phyloP scores from a whole-genome alignment of 2,329 filamentous ascomycete genomes.

The Iodosphaeria phyllophila region DNA sequence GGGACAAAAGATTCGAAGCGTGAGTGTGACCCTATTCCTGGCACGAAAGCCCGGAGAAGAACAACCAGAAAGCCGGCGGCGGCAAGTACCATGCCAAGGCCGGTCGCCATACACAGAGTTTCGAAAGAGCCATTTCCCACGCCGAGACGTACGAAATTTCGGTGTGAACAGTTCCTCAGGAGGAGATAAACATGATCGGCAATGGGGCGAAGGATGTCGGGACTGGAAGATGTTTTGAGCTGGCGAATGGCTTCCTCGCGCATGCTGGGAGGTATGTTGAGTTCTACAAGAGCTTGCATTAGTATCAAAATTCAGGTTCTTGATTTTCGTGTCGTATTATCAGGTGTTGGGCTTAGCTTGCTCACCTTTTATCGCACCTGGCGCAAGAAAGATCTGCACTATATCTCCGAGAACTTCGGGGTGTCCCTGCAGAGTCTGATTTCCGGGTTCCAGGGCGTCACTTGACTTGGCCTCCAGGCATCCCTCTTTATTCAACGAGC shows the following conservation, averaged over 20 bases:
- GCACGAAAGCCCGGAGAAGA: slow-evolving; percentile 18
- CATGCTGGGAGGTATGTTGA: slow-evolving; percentile 25
- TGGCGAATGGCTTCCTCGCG: slow-evolving; percentile 18
- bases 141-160: slow-evolving; percentile 32
- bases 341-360: no score
- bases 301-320: no score
- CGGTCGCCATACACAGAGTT: slow-evolving; percentile 25
- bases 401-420: no score
- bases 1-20: slow-evolving; percentile 22
- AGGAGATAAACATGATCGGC: slow-evolving; percentile 27
- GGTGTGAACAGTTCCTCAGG: slow-evolving; percentile 26
- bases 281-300: no score
- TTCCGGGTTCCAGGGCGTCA: no score
- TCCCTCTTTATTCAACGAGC: no score
- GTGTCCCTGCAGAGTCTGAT: no score
- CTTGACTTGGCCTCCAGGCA: no score
- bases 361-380: no score
- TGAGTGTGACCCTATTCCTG: slow-evolving; percentile 17
- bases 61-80: slow-evolving; percentile 19
- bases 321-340: no score
- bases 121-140: slow-evolving; percentile 31
- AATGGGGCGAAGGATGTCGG: slow-evolving; percentile 19
- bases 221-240: slow-evolving; percentile 17
- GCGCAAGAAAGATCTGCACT: no score
- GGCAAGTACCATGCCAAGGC: slow-evolving; percentile 21